These are phyloP conservation scores for Tubosaeta sp. DNA, from an alignment of 768 basidiomycete species.

Conservation along the genomic window DNA sequence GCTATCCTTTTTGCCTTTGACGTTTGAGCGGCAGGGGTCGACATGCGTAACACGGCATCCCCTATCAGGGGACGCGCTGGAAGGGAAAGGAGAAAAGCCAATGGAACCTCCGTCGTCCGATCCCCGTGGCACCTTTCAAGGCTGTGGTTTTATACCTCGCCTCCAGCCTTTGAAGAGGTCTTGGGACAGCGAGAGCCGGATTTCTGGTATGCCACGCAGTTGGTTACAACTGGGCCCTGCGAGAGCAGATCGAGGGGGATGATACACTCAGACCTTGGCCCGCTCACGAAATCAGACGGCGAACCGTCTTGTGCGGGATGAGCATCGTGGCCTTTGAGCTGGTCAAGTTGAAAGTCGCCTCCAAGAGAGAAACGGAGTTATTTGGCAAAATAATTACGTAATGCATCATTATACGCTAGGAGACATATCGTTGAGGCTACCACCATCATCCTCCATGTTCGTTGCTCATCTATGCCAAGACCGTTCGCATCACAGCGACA, in stretches of 20 bases:
- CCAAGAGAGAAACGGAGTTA: no score
- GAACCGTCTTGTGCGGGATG: constrained; percentile 39
- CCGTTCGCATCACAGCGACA: no score
- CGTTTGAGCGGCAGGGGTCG: not conserved
- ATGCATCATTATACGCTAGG: no score
- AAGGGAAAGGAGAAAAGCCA: constrained; percentile 6
- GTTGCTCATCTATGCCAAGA: no score
- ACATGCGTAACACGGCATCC: constrained; percentile 6
- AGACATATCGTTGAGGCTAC: no score
- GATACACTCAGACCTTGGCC: constrained; percentile 78
- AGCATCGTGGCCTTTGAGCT: constrained; percentile 49
- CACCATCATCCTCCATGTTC: no score
- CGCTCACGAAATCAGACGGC: constrained; percentile 51
- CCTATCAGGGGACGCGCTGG: constrained; percentile 3
- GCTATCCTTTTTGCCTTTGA: constrained; percentile 1
- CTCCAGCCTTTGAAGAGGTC: no score
- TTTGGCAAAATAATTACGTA: no score
- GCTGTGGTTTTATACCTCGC: constrained; percentile 10
- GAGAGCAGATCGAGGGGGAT: constrained; percentile 60
- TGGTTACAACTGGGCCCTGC: constrained; percentile 54
- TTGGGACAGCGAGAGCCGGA: no score
- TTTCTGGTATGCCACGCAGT: constrained; percentile 66
- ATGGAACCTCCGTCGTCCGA: constrained; percentile 30
- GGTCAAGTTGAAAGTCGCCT: constrained; percentile 1
- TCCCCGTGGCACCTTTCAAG: constrained; percentile 56